Base-by-base conservation (phyloP, 176 grass and related monocot species). In the Raddia distichophylla region DNA sequence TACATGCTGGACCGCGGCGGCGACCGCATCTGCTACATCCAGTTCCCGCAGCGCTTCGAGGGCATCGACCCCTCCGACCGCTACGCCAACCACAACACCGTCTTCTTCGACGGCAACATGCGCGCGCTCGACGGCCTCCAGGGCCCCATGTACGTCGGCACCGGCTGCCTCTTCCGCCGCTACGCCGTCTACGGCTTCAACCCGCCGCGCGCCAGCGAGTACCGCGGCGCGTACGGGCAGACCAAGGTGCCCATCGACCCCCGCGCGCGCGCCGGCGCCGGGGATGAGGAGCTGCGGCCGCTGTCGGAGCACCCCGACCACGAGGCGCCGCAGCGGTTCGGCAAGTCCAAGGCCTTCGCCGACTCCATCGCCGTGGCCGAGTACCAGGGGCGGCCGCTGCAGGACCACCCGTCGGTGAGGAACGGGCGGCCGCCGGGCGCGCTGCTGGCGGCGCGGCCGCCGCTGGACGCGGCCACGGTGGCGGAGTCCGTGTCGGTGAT, bases 41-140 rank as follows among this genome's bases (percentile, higher is more conserved):
- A 93, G 70, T 99, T 95, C 69, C 93, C 96, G 12, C 96, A 99
- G 80, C 69, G 93, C 2, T 95, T 95, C 64, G 96, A 99, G 76
- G 96, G 93, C 68, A 99, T 99, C 67, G 96, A 99, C 73, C 91
- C 87, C 18, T 99, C 96, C 16, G 96, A 99, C 73, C 93, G 96
- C 57, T 99, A 95, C 64, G 93, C 93, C 75, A 99, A 99, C 80
- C 89, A 99, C 87, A 99, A 99, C 85, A 94, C 92, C 69, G 95
- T 97, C 77, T 97, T 97, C 90, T 97, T 97, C 76, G 95, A 97
- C 76, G 88, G 91, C 72, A 93, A 90, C 62, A 90, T 91, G 78
- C 91, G 85, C 77, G 88, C 88, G 14, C 91, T 93, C 51, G 91
- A 93, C 54, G 91, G 88, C 5, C 83, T 93, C 7, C 91, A 93